Percentiles rank a stretch among this genome's conserved stretches.
phyloP scores from a whole-genome alignment of 2,329 filamentous ascomycete species.

The Aspergillus transmontanensis region DNA sequence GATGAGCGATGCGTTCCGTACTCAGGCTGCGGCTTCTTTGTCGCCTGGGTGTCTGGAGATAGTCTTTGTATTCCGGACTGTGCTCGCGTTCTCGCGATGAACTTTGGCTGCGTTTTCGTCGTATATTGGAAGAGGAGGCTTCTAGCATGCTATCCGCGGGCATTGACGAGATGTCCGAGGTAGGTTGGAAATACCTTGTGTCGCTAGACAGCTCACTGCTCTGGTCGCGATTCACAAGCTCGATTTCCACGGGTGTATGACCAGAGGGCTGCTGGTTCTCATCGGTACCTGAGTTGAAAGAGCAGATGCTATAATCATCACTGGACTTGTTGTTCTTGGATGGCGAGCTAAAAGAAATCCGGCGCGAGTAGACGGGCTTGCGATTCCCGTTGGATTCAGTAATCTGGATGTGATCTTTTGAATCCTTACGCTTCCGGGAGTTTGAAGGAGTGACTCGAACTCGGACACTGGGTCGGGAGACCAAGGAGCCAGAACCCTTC shows the following conservation, averaged over 20 bases:
- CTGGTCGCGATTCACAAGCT: conserved; percentile 71
- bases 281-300: conserved; percentile 76
- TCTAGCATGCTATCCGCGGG: conserved; percentile 72
- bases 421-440: conserved; percentile 55
- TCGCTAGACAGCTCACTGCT: conserved; percentile 68
- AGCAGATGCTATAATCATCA: conserved; percentile 69
- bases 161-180: conserved; percentile 86
- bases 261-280: conserved; percentile 74
- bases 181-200: conserved; percentile 65
- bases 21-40: conserved; percentile 65
- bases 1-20: conserved; percentile 67
- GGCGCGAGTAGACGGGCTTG: conserved; percentile 69
- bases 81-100: conserved; percentile 43
- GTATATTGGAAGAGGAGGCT: conserved; percentile 50
- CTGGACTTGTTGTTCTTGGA: conserved; percentile 42
- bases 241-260: conserved; percentile 78
- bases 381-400: conserved; percentile 75
- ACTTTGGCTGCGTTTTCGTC: conserved; percentile 55
- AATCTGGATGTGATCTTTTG: conserved; percentile 79
- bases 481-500: conserved; percentile 57
- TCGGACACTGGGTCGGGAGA: conserved; percentile 78
- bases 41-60: conserved; percentile 61
- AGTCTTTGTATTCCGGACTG: conserved; percentile 41
- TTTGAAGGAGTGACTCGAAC: conserved; percentile 78
- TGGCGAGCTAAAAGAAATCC: conserved; percentile 62